Percentiles rank a stretch among this genome's conserved stretches.
Evolutionary conservation across 352 stramenopile species (phyloP).

Genomic region (Globisporangium echinulatum): DNA sequence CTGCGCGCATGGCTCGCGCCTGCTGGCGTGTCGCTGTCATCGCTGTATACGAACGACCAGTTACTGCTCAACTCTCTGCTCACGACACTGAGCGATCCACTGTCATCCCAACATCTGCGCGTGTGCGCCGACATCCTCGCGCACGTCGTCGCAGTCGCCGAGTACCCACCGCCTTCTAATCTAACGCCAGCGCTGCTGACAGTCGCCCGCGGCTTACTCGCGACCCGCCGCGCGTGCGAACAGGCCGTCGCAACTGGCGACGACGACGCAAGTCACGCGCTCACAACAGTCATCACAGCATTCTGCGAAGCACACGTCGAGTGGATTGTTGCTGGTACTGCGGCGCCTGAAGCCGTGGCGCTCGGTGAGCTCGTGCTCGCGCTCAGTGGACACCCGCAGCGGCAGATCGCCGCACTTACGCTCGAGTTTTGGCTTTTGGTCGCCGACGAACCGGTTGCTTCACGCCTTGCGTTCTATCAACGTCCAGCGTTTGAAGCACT

Average conservation of each 20-base stretch:
- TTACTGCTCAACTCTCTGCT: slow-evolving; percentile 32
- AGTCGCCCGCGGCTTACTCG: slow-evolving; percentile 36
- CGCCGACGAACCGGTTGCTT: slow-evolving; percentile 58
- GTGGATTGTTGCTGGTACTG: slow-evolving; percentile 50
- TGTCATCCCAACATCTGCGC: slow-evolving; percentile 45
- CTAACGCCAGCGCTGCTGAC: slow-evolving; percentile 36
- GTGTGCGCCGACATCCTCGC: slow-evolving; percentile 46
- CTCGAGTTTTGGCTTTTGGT: slow-evolving; percentile 72
- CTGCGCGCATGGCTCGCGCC: slow-evolving; percentile 52
- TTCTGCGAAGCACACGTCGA: slow-evolving; percentile 70
- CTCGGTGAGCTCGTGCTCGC: slow-evolving; percentile 55
- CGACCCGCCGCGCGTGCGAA: slow-evolving; percentile 40
- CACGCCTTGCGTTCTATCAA: slow-evolving; percentile 47
- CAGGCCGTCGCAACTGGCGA: slow-evolving; percentile 39
- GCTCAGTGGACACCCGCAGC: slow-evolving; percentile 45
- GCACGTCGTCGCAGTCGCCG: slow-evolving; percentile 49
- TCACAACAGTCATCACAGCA: slow-evolving; percentile 52
- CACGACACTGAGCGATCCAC: slow-evolving; percentile 33
- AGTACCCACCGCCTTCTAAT: slow-evolving; percentile 42
- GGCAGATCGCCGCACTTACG: slow-evolving; percentile 66
- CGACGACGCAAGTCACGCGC: slow-evolving; percentile 50
- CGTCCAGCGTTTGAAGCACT: slow-evolving; percentile 47
- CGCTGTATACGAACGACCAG: slow-evolving; percentile 35
- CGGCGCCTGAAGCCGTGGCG: slow-evolving; percentile 28
- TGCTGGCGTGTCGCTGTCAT: slow-evolving; percentile 48